phyloP scores from a whole-genome alignment of 345 rosid genomes.

The Hypericum androsaemum region DNA sequence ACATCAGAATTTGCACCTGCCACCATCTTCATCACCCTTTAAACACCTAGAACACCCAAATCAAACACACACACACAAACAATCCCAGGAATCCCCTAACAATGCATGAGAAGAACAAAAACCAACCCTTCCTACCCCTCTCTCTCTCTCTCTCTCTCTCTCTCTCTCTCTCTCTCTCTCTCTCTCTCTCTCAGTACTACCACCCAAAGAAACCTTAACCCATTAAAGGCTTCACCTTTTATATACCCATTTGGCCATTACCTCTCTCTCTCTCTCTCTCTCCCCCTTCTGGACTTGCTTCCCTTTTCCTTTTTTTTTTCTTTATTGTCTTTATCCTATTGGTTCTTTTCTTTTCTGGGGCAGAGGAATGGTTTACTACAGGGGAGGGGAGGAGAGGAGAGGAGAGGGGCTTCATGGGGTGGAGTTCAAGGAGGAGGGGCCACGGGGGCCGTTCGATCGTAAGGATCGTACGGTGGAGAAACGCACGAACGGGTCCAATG shows the following conservation, averaged over 20 bases:
- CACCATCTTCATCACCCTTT: conserved; percentile 7
- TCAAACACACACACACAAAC: conserved; percentile 11
- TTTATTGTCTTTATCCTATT: not conserved
- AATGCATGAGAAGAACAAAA: conserved; percentile 15
- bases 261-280: conserved; percentile 6
- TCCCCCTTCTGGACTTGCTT: conserved; percentile 11
- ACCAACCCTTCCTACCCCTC: conserved; percentile 8
- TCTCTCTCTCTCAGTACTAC: conserved; percentile 5
- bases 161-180: conserved; percentile 1
- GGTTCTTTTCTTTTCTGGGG: too few relatives aligned
- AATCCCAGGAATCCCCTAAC: conserved; percentile 17
- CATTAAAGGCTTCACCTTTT: conserved; percentile 23
- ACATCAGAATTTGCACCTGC: conserved; percentile 32
- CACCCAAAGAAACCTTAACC: conserved; percentile 39
- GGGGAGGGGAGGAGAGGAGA: conserved; percentile 27
- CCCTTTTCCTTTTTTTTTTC: conserved; percentile 17
- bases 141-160: not conserved
- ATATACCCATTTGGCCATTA: conserved; percentile 16
- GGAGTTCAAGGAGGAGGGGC: not conserved
- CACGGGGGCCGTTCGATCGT: conserved; percentile 38
- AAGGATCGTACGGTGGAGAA: conserved; percentile 43
- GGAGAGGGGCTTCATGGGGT: conserved; percentile 5
- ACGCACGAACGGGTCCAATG: conserved; percentile 15
- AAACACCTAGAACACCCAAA: too few relatives aligned
- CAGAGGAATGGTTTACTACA: conserved; percentile 4